These are phyloP conservation scores for Entomortierella parvispora DNA, from an alignment of 192 early-diverging fungal species.

Conservation along the genomic window DNA sequence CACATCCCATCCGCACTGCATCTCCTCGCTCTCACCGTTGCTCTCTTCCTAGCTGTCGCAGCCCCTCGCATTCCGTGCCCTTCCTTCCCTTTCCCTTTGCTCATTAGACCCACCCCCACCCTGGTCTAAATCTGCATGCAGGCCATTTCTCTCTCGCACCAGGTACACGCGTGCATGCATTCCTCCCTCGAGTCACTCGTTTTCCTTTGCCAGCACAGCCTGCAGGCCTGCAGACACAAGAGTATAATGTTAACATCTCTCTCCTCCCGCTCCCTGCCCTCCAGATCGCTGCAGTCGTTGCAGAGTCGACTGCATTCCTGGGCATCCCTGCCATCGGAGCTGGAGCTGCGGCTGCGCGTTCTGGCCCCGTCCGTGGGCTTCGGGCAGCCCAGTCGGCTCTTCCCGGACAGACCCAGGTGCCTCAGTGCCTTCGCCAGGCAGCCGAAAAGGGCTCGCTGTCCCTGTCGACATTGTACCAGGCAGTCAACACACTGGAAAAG, in stretches of 20 bases:
- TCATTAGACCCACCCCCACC: background rate
- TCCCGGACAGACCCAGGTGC: conserved; percentile 17
- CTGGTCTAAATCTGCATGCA: conserved; percentile 33
- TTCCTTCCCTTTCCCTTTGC: background rate
- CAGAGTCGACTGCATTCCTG: too few species aligned
- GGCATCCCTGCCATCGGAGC: background rate
- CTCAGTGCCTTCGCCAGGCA: conserved; percentile 39
- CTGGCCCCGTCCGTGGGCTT: background rate
- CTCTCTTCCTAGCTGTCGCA: too few species aligned
- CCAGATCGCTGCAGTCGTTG: too few species aligned
- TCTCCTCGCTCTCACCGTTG: too few species aligned
- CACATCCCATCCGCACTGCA: too few species aligned
- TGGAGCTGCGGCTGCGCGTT: background rate
- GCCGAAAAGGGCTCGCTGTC: conserved; percentile 27
- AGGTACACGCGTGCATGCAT: conserved; percentile 7
- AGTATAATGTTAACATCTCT: too few species aligned
- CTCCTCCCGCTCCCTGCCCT: too few species aligned
- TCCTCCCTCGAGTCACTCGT: too few species aligned
- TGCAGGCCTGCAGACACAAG: background rate
- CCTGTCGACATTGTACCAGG: conserved; percentile 36
- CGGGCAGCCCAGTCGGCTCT: too few species aligned
- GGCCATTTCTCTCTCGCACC: conserved; percentile 35
- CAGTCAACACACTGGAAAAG: conserved; percentile 33
- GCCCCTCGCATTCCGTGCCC: background rate
- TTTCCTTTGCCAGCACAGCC: background rate